Evolutionary conservation across 75 land plant species (phyloP).

Genomic region (Selaginella tamariscina): DNA sequence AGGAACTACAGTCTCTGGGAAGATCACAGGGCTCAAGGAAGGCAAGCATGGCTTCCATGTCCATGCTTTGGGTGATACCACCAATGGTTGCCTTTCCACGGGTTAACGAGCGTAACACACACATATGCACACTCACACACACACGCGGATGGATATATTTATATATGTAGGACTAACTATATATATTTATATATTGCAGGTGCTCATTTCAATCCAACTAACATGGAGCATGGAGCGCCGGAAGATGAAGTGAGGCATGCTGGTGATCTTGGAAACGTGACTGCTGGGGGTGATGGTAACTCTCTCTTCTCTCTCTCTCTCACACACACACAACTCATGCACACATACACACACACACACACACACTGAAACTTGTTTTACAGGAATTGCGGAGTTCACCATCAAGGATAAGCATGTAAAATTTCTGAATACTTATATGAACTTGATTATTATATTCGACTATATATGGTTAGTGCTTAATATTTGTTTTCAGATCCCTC

Average conservation of each 20-base stretch:
- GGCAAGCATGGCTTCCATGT: conserved; percentile 76
- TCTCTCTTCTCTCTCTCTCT: neutral
- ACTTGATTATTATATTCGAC: neutral
- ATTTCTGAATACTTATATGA: neutral
- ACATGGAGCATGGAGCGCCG: conserved; percentile 50
- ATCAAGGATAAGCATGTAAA: conserved; percentile 15
- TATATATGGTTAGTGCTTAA: neutral
- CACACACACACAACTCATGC: neutral
- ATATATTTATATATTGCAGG: conserved; percentile 21
- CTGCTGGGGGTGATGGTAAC: conserved; percentile 55
- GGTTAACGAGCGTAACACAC: conserved; percentile 22
- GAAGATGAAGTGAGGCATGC: conserved; percentile 49
- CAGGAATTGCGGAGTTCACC: conserved; percentile 17
- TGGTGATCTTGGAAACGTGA: conserved; percentile 63
- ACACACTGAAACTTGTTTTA: neutral
- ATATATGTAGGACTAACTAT: neutral
- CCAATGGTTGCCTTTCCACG: conserved; percentile 68
- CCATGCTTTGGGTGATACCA: conserved; percentile 65
- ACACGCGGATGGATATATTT: neutral
- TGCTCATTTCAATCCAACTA: conserved; percentile 58
- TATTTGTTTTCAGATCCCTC: conserved; percentile 1
- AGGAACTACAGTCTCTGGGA: conserved; percentile 41
- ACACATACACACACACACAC: neutral
- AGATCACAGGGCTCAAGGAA: conserved; percentile 36
- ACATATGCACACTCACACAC: neutral